A percentile compares a stretch with the other conserved stretches of the same genome.
phyloP scores from a whole-genome alignment of 78 protist species.

The Dictyostelium citrinum region DNA sequence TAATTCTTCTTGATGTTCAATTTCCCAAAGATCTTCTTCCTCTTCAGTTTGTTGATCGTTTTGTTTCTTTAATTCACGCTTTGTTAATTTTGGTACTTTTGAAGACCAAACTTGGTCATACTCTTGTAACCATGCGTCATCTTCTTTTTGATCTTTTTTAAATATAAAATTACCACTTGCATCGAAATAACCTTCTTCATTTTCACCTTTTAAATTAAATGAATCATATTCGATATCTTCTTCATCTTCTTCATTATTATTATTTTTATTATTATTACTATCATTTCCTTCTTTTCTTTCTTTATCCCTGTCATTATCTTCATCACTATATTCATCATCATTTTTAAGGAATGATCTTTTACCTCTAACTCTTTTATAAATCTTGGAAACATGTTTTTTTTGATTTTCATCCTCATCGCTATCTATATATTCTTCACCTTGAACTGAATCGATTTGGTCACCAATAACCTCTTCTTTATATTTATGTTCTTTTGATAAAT shows the following conservation, averaged over 20 bases:
- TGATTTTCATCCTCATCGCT: not conserved
- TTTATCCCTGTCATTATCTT: not conserved
- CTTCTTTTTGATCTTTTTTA: not conserved
- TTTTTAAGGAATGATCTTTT: not conserved
- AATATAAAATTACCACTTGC: conserved; percentile 31
- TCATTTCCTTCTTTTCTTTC: not conserved
- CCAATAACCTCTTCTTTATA: not conserved
- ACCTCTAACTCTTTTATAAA: not conserved
- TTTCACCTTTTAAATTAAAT: conserved; percentile 38
- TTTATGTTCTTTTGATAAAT: not conserved
- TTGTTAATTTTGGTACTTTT: conserved; percentile 32
- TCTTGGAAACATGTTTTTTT: not conserved
- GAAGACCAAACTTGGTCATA: conserved; percentile 37
- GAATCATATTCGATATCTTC: conserved; percentile 9
- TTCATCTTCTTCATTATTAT: not conserved
- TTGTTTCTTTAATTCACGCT: not conserved
- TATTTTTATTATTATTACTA: not conserved
- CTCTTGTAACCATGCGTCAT: conserved; percentile 57
- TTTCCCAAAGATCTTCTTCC: conserved; percentile 71
- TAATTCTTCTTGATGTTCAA: conserved; percentile 5
- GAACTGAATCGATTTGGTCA: conserved; percentile 10
- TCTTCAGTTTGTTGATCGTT: conserved; percentile 6
- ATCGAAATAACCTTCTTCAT: conserved; percentile 3
- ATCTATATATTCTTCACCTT: conserved; percentile 20
- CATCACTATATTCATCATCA: not conserved